Base-by-base conservation (phyloP, 108 stramenopile species). In the Nitzschia sp. region DNA sequence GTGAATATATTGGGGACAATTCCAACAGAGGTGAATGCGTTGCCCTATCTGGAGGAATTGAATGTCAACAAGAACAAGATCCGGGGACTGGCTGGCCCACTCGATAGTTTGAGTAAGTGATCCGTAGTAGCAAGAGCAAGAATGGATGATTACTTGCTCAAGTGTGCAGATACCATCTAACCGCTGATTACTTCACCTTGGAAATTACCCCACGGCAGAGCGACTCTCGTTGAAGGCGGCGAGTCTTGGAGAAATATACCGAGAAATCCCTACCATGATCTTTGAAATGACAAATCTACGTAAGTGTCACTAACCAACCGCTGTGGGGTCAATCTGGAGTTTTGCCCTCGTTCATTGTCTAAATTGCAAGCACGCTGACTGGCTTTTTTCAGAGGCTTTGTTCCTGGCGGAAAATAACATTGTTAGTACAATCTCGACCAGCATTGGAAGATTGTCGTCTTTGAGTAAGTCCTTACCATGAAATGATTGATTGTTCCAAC, bases 241-340 rank as follows among this genome's bases (percentile, higher is more conserved):
- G 8, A 56, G 30, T 30, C 28, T 56, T 4, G 23, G 27, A 11
- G 55, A 56, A 15, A 29, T 6, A 13, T 28, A 21, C 17, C 5
- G 3, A 3, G 29, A n/a, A 5, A 56, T 56, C 27, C 55, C 55
- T 2, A 28, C 55, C 9, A n/a, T 5, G 2, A 56, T 56, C 30
- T 17, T 56, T 32, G 55, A 56, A 56, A 56, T 56, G 55, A 56
- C 55, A 26, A 56, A 56, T n/a, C 55, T 56, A 11, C 30, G 55
- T 56, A 32, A 56, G 55, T 56, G 30, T 9, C 6, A 16, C 17
- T n/a, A 5, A 23, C 22, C 22, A 52, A 22, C 19, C n/a, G n/a
- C n/a, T n/a, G n/a, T n/a, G n/a, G n/a, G n/a, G n/a, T n/a, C n/a
- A n/a, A n/a, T n/a, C n/a, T n/a, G n/a, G n/a, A n/a, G n/a, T n/a